phyloP scores from a whole-genome alignment of 495 filamentous ascomycete species.

The Talaromyces wortmannii region DNA sequence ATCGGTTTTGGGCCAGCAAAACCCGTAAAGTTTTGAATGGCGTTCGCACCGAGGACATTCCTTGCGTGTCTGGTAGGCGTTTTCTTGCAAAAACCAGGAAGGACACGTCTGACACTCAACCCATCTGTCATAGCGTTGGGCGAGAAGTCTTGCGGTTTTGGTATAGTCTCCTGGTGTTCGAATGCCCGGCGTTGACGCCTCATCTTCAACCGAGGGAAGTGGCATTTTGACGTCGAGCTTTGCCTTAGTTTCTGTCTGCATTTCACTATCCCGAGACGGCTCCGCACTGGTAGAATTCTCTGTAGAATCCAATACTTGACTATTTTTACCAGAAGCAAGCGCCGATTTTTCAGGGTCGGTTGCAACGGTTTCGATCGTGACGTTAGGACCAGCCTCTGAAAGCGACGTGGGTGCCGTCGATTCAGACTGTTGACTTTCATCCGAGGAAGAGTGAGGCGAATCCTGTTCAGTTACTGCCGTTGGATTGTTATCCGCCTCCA shows the following conservation, averaged over 20 bases:
- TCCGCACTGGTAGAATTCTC: neutral
- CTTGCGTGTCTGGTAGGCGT: conserved; percentile 77
- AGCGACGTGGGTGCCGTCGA: conserved; percentile 34
- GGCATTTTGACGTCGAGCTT: neutral
- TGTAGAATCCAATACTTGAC: neutral
- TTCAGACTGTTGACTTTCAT: conserved; percentile 30
- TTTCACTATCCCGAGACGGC: neutral
- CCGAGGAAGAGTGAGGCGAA: conserved; percentile 20
- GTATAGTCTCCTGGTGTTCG: conserved; percentile 72
- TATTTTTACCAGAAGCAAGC: neutral
- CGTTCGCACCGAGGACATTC: conserved; percentile 90
- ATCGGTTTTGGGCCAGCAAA: conserved; percentile 92
- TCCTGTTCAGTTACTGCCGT: conserved; percentile 16
- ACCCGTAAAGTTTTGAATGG: conserved; percentile 93
- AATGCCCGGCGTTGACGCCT: conserved; percentile 24
- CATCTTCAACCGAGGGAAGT: conserved; percentile 36
- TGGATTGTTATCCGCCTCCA: neutral
- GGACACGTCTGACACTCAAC: conserved; percentile 80
- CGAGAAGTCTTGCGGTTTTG: conserved; percentile 63
- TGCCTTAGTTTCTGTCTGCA: neutral
- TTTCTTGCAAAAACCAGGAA: conserved; percentile 72
- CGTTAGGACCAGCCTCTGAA: conserved; percentile 16
- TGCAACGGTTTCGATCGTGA: conserved; percentile 17
- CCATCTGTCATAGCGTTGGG: conserved; percentile 71
- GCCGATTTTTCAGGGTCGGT: conserved; percentile 1